phyloP scores from a whole-genome alignment of 805 yeast species.

The Sugiyamaella floridensis region DNA sequence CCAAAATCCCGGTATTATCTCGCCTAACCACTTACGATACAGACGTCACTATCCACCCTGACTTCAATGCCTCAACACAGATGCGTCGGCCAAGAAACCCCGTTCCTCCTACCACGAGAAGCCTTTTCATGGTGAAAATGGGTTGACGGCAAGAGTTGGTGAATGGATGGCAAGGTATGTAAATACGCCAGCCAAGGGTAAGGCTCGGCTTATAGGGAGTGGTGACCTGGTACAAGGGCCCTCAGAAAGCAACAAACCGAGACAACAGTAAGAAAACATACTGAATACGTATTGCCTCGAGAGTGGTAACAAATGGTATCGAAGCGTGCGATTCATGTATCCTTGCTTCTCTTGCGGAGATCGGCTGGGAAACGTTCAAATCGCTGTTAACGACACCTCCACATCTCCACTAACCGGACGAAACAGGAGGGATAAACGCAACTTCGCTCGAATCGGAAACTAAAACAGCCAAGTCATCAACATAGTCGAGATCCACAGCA shows the following conservation, averaged over 20 bases:
- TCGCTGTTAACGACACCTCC: too few relatives aligned
- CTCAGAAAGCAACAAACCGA: too few relatives aligned
- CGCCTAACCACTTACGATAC: conserved; percentile 36
- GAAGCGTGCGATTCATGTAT: too few relatives aligned
- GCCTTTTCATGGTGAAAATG: conserved; percentile 7
- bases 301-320: too few relatives aligned
- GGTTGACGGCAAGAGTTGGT: neutral
- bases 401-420: conserved; percentile 2
- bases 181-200: neutral
- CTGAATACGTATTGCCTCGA: too few relatives aligned
- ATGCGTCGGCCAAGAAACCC: conserved; percentile 73
- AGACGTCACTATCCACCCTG: conserved; percentile 63
- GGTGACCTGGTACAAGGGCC: too few relatives aligned
- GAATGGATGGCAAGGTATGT: neutral
- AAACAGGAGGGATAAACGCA: conserved; percentile 8
- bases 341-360: too few relatives aligned
- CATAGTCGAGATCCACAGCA: conserved; percentile 6
- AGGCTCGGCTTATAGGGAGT: too few relatives aligned
- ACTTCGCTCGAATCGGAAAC: conserved; percentile 3
- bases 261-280: too few relatives aligned
- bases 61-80: conserved; percentile 56
- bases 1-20: neutral
- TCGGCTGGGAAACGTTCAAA: too few relatives aligned
- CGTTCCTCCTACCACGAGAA: conserved; percentile 79
- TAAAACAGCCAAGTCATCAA: neutral